Evolutionary conservation across 441 rosid species (phyloP).

Genomic region (Mallotus repandus): DNA sequence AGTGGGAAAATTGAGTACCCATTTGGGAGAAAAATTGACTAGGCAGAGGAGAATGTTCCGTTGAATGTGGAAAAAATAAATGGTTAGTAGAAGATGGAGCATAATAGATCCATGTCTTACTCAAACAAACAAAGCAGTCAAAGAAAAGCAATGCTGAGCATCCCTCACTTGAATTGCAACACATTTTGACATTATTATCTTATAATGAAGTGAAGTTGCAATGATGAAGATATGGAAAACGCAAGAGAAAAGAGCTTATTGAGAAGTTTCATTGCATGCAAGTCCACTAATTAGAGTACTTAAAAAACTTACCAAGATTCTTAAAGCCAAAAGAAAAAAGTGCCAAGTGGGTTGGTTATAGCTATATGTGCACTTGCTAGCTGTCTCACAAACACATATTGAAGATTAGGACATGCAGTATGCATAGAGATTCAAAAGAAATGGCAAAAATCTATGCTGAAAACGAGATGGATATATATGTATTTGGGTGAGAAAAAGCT

Average conservation of each 20-base stretch:
- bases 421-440: no score
- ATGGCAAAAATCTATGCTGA: no score
- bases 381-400: constrained; percentile 2
- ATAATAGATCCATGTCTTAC: background rate
- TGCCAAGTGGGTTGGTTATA: background rate
- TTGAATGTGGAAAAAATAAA: background rate
- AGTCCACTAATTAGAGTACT: no score
- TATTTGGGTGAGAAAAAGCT: no score
- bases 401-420: background rate
- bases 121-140: background rate
- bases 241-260: no score
- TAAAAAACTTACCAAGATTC: background rate
- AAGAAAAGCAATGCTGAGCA: background rate
- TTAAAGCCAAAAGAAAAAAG: background rate
- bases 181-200: background rate
- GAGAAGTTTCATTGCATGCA: no score
- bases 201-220: no score
- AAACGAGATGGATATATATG: no score
- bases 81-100: background rate
- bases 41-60: background rate
- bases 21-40: constrained; percentile 8
- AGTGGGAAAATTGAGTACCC: constrained; percentile 10
- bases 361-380: background rate
- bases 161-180: background rate
- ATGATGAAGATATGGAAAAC: background rate